phyloP scores from a whole-genome alignment of 2,329 filamentous ascomycete genomes.

The Diaporthe nobilis region DNA sequence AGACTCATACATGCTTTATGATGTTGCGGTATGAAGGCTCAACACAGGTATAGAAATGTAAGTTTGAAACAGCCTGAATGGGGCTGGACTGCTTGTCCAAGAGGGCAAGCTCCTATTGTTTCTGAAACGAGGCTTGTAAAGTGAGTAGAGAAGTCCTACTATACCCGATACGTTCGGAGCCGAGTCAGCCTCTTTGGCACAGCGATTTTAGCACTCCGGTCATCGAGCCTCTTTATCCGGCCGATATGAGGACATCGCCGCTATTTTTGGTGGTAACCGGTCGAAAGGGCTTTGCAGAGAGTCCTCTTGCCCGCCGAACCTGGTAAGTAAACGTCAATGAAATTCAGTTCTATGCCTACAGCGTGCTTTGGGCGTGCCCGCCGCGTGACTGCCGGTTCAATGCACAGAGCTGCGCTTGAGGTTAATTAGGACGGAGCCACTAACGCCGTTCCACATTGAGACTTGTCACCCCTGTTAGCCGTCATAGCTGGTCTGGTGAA shows the following conservation, averaged over 20 bases:
- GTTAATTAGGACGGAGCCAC: slow-evolving; percentile 12
- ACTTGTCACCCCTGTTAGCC: neutral
- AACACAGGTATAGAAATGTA: accelerated
- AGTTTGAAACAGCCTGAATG: too few relatives aligned
- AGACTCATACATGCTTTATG: too few relatives aligned
- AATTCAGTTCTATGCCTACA: neutral
- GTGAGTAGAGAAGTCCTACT: neutral
- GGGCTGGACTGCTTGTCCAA: too few relatives aligned
- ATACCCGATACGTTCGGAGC: neutral
- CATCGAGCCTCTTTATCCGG: neutral
- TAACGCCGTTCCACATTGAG: slow-evolving; percentile 3
- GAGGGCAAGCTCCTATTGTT: accelerated
- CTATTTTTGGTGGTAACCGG: neutral
- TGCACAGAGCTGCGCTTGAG: neutral
- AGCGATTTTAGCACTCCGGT: neutral
- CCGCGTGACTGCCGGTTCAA: neutral
- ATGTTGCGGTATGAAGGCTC: too few relatives aligned
- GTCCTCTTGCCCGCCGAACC: neutral
- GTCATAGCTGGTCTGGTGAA: neutral
- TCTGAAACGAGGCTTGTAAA: too few relatives aligned
- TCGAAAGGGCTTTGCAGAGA: neutral
- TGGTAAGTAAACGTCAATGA: neutral
- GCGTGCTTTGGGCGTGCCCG: neutral
- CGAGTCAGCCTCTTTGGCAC: neutral
- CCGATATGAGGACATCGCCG: neutral